phyloP scores from a whole-genome alignment of 2,329 filamentous ascomycete genomes.

The Cladosporium oxysporum region DNA sequence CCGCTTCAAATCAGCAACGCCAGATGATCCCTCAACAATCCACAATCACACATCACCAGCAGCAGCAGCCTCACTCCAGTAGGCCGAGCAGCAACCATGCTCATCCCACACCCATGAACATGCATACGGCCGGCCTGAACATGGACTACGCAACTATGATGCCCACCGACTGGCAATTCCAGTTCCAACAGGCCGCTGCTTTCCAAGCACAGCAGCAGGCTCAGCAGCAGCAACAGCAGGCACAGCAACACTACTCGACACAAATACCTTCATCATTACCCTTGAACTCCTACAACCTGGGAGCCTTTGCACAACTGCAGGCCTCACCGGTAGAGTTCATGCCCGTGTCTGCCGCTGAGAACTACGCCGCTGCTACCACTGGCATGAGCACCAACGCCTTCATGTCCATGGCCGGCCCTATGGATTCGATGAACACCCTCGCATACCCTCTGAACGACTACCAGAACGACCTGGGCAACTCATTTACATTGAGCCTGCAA shows the following conservation, averaged over 20 bases:
- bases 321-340: conserved; percentile 51
- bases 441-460: conserved; percentile 64
- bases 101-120: conserved; percentile 31
- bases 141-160: conserved; percentile 38
- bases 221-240: conserved; percentile 23
- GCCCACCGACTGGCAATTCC: conserved; percentile 46
- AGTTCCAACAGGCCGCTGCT: conserved; percentile 36
- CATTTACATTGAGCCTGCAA: conserved; percentile 48
- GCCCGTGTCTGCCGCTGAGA: conserved; percentile 41
- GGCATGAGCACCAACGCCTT: conserved; percentile 44
- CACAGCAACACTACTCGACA: conserved; percentile 26
- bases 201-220: conserved; percentile 15
- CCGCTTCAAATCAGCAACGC: conserved; percentile 29
- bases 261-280: conserved; percentile 28
- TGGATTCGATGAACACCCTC: conserved; percentile 48
- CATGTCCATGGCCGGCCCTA: conserved; percentile 44
- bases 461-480: conserved; percentile 61
- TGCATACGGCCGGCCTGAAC: conserved; percentile 36
- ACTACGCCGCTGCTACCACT: conserved; percentile 42
- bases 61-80: conserved; percentile 27
- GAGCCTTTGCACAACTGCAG: conserved; percentile 45
- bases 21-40: conserved; percentile 26
- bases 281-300: conserved; percentile 39
- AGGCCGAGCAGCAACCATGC: conserved; percentile 35
- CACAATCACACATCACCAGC: conserved; percentile 18